Conservation (phyloP, 2,329 filamentous ascomycete genomes). For the Calonectria hawksworthii region DNA sequence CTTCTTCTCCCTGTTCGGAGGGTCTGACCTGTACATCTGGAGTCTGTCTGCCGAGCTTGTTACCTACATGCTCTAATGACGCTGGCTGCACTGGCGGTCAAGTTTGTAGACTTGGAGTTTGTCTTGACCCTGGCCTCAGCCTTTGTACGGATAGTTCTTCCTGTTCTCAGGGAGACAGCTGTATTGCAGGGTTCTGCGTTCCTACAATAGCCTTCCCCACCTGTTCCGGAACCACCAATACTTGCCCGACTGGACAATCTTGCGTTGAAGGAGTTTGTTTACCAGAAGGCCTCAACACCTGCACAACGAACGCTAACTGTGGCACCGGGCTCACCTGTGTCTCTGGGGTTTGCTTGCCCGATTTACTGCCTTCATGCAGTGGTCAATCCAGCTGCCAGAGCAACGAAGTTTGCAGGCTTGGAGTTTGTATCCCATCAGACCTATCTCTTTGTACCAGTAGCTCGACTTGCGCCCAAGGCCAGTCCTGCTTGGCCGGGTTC, state of each 20-base stretch:
- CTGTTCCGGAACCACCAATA: background rate
- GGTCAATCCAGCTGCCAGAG: background rate
- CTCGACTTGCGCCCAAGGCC: background rate
- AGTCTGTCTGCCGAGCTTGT: slow-evolving; percentile 2
- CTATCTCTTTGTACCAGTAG: background rate
- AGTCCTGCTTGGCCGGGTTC: slow-evolving; percentile 5
- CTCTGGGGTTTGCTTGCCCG: slow-evolving; percentile 4
- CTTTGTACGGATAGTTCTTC: background rate
- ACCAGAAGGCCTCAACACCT: background rate
- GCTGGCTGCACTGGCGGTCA: background rate
- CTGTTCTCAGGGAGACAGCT: background rate
- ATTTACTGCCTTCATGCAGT: background rate
- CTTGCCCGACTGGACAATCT: background rate
- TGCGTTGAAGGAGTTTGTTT: slow-evolving; percentile 5
- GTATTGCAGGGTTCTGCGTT: slow-evolving; percentile 12
- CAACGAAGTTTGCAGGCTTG: background rate
- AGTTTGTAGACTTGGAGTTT: background rate
- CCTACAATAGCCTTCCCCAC: background rate
- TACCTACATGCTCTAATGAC: background rate
- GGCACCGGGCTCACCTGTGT: background rate
- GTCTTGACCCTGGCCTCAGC: background rate
- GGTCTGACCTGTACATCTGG: background rate
- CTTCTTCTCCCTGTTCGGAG: background rate
- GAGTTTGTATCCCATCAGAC: slow-evolving; percentile 9
- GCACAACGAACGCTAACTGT: background rate